Base-by-base conservation (phyloP, 192 early-diverging fungal species). In the Allomyces javanicus region DNA sequence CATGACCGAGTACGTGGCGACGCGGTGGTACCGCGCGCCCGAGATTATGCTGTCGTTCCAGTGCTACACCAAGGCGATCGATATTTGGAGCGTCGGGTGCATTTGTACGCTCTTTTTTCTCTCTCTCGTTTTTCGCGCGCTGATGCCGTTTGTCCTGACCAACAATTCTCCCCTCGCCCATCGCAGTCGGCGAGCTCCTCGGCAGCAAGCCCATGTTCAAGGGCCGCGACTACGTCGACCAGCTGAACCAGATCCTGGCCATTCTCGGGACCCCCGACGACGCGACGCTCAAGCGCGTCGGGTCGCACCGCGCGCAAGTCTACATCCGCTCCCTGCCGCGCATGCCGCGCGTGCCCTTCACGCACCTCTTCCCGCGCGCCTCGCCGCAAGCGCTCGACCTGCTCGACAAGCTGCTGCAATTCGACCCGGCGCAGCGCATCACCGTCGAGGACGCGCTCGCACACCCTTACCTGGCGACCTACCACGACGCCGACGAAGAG, bases 11-110 rank as follows among this genome's bases (percentile, higher is more conserved):
- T 94, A 94, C 71, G 92, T 94, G 22, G 91, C 92, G 10, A 94
- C 92, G 19, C 75, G 92, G 69, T 94, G 91, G 91, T 94, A 94
- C 76, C 80, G 92, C 65, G 92, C 92, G 12, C 92, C 92, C 33
- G 92, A 94, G 67, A 94, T 94, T 68, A 94, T 94, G 89, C 78
- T 99, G 63, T 90, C 93, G 17, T 97, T 96, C 74, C 91, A 92
- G 72, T 88, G 88, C 73, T 99, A 99, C 75, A 96, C 94, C 70
- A 96, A 97, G 82, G 96, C 97, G 11, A 96, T 92, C 70, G 91
- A 93, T 70, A 85, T 93, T 25, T 93, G 91, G 91, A 89, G 86
- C 10, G 91, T 91, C 9, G 91, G 91, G 25, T 93, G 91, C 74
- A 93, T 93, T 67, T 77, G 33, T 40, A 9, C 33, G 33, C 9